These are phyloP conservation scores for Fennellomyces sp. DNA, from an alignment of 371 early-diverging fungal species.

Conservation along the genomic window DNA sequence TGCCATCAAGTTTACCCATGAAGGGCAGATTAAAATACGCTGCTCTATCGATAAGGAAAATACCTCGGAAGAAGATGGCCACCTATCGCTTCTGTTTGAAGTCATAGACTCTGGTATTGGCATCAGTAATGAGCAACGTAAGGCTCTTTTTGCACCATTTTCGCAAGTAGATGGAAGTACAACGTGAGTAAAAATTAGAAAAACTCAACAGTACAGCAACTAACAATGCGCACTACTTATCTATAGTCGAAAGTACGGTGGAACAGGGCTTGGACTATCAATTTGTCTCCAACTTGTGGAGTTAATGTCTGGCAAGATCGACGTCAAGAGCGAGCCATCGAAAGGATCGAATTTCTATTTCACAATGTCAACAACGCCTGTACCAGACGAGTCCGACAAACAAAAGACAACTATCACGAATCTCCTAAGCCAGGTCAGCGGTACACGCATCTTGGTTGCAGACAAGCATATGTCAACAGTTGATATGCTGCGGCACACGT, in stretches of 20 bases:
- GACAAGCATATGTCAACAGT: constrained; percentile 28
- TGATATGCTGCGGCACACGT: constrained; percentile 31
- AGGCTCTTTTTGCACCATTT: constrained; percentile 60
- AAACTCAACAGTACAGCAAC: not conserved
- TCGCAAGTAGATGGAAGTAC: constrained; percentile 66
- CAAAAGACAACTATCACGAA: constrained; percentile 10
- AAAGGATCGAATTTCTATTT: constrained; percentile 62
- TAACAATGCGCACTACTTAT: not conserved
- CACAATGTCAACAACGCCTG: constrained; percentile 40
- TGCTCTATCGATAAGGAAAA: constrained; percentile 34
- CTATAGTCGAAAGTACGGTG: constrained; percentile 58
- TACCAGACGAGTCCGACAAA: constrained; percentile 27
- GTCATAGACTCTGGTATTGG: constrained; percentile 60
- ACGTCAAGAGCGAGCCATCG: constrained; percentile 55
- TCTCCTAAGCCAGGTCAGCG: constrained; percentile 17
- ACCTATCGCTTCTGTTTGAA: constrained; percentile 28
- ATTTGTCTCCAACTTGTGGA: constrained; percentile 59
- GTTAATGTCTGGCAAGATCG: constrained; percentile 58
- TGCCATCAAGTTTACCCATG: constrained; percentile 59
- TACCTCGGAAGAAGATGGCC: not conserved
- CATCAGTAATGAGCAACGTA: constrained; percentile 56
- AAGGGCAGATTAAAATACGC: constrained; percentile 53
- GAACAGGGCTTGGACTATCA: constrained; percentile 66
- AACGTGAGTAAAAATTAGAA: constrained; percentile 25
- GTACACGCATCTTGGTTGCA: constrained; percentile 36